phyloP scores from a whole-genome alignment of 176 grass and related monocot species.

The Triticum turgidum region DNA sequence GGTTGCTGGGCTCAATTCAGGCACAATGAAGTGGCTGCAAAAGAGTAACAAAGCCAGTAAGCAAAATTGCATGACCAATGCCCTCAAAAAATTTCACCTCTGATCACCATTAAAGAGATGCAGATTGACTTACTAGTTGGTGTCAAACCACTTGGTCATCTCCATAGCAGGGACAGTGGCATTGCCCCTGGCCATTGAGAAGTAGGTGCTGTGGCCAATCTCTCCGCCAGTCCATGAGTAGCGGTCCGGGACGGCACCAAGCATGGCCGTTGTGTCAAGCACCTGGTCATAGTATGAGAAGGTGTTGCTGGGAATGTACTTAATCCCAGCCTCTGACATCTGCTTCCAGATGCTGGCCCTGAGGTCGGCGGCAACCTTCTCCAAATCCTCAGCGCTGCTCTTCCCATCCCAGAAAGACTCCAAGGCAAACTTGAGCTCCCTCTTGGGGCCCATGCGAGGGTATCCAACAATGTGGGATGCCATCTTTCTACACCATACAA shows the following conservation, averaged over 20 bases:
- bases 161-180: conserved; percentile 92
- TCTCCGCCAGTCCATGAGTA: conserved; percentile 79
- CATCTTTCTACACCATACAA: conserved; percentile 54
- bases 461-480: conserved; percentile 96
- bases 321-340: conserved; percentile 83
- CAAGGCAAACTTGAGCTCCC: conserved; percentile 96
- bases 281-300: conserved; percentile 98
- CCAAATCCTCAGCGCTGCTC: conserved; percentile 77
- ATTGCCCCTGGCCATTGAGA: conserved; percentile 99
- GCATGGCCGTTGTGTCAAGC: conserved; percentile 91
- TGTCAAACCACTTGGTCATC: conserved; percentile 99
- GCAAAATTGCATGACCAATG: conserved; percentile 15
- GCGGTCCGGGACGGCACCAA: conserved; percentile 86
- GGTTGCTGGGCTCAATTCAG: conserved; percentile 75
- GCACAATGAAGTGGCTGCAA: conserved; percentile 92
- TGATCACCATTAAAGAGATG: conserved; percentile 4
- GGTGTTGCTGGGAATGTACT: conserved; percentile 95
- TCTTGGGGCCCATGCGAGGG: conserved; percentile 97
- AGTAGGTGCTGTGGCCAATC: conserved; percentile 83
- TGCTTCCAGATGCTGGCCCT: conserved; percentile 92
- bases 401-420: conserved; percentile 99
- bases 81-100: neutral
- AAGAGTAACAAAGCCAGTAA: conserved; percentile 22
- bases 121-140: conserved; percentile 83
- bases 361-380: conserved; percentile 78